Base-by-base conservation (phyloP, 2,329 filamentous ascomycete species). In the Stachybotrys echinatus region DNA sequence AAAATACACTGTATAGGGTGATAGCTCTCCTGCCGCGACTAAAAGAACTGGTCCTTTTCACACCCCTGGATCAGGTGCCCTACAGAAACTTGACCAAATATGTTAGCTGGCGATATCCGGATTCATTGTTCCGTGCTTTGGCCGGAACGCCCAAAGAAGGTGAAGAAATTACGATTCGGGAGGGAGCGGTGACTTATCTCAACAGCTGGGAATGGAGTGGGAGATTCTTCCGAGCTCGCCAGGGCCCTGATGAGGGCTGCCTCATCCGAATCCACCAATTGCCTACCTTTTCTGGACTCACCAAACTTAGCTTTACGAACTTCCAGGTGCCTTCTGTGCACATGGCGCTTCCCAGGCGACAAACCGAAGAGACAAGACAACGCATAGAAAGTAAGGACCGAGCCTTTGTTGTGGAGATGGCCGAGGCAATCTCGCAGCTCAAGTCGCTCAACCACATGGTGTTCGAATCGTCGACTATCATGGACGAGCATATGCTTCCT, bases 391-490 rank as follows among this genome's bases (percentile, higher is more conserved):
- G 66, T 14, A 67, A 73, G 23, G 69, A 77, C 10, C 67, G 71
- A 2, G 71, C 74, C 47, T 68, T 77, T 34, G 62, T 72, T 23
- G 64, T 67, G 20, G 58, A 61, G 18, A 54, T 70, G 23, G 67
- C 62, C 5, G 48, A 56, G 14, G 63, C 69, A 18, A 66, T 72
- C 37, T 58, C 59, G 1, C 58, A 64, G 21, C 74, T 96, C 8
- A 79, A 83, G 1, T 68, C 77, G 2, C 73, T 97, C 6, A 77
- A 77, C 49, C 79, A 84, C 49, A 70, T 96, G 12, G 74, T 84
- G 2, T 84, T 96, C 55, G 83, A 92, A 60, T 86, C 85, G 7
- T 95, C 86, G 42, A 85, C 84, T 3, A 74, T 88, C 31, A 77
- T 90, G 51, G 87, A 87, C 60, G 78, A 83, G 7, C 73, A 75